Base-by-base conservation (phyloP, 176 grass and related monocot genomes). In the Avena sativa region DNA sequence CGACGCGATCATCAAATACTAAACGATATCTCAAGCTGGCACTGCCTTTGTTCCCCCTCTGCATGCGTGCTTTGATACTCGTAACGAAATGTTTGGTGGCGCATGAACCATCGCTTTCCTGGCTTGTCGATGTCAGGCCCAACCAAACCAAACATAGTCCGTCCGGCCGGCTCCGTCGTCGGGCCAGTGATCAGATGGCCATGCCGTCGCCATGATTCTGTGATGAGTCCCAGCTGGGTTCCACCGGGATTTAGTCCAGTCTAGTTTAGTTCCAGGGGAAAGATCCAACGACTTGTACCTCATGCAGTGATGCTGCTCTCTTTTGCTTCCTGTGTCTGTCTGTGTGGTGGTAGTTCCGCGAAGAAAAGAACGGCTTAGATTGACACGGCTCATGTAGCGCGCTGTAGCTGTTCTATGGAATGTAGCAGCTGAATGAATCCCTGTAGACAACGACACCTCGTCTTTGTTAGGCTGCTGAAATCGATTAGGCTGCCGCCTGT, bases 51-150 rank as follows among this genome's bases (percentile, higher is more conserved):
- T 77, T 72, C 60, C 70, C 69, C 63, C 63, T 32, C 36, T 38
- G 3, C 36, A 38, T n/a, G 49, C 36, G 8, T 13, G 52, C 78
- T 61, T 44, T 14, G 38, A 60, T 68, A 71, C 23, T 62, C 79
- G 56, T 15, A 64, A 49, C 63, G 59, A 70, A 19, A 2, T 28
- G 32, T 56, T 51, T 46, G 44, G 40, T 83, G 66, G 57, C 85
- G 32, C 76, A 80, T 75, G 81, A 91, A 84, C 70, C 82, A 80
- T 88, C 82, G 66, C 77, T 69, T 71, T 76, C 78, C 38, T 20
- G 61, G 83, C 84, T 87, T 79, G 89, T 90, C 90, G 71, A 36
- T 81, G 71, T 20, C 1, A 3, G 26, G 13, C 28, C 64, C 25
- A 52, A 26, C 81, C 76, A 32, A 44, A 87, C 74, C 21, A 64